Evolutionary conservation across 2,329 filamentous ascomycete species (phyloP), one percentile per base, ranked within the genome.

Genomic region (Chrysosporium queenslandicum): DNA sequence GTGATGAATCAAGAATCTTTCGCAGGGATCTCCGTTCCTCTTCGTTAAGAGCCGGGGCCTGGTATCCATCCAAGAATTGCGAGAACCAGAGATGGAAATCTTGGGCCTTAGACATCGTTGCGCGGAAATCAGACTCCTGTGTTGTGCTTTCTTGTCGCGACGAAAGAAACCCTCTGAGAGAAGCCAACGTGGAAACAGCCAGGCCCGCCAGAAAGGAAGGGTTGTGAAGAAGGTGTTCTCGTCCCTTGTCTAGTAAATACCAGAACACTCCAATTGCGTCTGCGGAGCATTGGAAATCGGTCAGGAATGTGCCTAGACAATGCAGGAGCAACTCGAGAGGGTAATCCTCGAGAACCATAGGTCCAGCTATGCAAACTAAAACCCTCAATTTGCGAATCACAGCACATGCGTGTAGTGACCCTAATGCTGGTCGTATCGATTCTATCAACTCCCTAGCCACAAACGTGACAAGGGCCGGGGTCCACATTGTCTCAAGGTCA

Each of bases 271-370:
- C 91, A 41, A 97, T 76, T 1, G 87, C 83, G 70, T 98, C 92
- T 63, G 95, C 87, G 8, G 90, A 86, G 66, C 91, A 97, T 63
- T 94, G 85, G 0, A 83, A 77, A 59, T 97, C 85, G 1, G 84
- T 83, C 4, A 97, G 73, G 58, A 89, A 94, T 0, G 82, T 81
- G 8, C 85, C 78, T 18, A 95, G 74, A 1, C 86, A 84, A 61
- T 89, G 86, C 1, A 98, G 75, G 0, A 94, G 75, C 86, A 96
- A 92, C 66, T 98, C 87, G 12, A 96, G 67, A 9, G 88, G 86
- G 63, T 97, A 97, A 0, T 85, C 86, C 37, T 80, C 73, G 21
- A 85, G 74, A n/a, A 86, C 86, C 47, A 82, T 76, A 0, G 79
- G 66, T 0, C 88, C 89, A 23, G 88, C 85, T 42, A 97, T 72